phyloP scores from a whole-genome alignment of 2,329 filamentous ascomycete species.

The Tricladium varicosporioides region DNA sequence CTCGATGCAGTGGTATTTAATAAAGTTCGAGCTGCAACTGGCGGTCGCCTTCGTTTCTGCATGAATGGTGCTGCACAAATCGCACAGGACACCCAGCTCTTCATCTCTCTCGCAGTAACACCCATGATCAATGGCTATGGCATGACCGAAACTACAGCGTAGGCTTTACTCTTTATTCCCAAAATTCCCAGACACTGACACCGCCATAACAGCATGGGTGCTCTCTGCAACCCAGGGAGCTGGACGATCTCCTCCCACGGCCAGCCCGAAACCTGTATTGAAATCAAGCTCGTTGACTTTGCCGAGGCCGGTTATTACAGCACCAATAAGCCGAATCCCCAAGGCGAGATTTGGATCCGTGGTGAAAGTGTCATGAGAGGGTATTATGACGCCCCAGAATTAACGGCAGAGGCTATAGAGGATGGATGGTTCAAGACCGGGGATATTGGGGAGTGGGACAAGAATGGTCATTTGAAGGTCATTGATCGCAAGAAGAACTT shows the following conservation, averaged over 20 bases:
- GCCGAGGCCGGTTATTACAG: constrained; percentile 77
- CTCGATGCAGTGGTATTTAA: constrained; percentile 84
- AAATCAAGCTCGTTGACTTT: constrained; percentile 87
- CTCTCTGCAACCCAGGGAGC: constrained; percentile 74
- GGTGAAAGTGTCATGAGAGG: constrained; percentile 70
- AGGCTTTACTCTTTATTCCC: background rate
- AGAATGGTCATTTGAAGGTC: constrained; percentile 68
- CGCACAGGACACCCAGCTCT: constrained; percentile 78
- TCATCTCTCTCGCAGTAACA: constrained; percentile 84
- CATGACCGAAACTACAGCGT: constrained; percentile 82
- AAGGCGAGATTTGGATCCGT: constrained; percentile 89
- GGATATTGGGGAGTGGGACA: constrained; percentile 77
- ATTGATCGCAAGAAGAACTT: constrained; percentile 90
- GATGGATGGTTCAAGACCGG: constrained; percentile 89
- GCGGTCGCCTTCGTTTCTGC: constrained; percentile 79
- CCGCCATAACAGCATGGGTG: constrained; percentile 73
- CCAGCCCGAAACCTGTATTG: constrained; percentile 70
- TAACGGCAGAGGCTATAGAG: constrained; percentile 71
- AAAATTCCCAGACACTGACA: constrained; percentile 59
- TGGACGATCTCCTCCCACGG: constrained; percentile 77
- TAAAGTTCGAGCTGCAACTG: constrained; percentile 84
- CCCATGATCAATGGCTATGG: constrained; percentile 94
- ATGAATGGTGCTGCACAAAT: constrained; percentile 93
- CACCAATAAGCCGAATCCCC: constrained; percentile 60
- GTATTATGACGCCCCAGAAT: constrained; percentile 82